Evolutionary conservation across 768 basidiomycete genomes (phyloP), one percentile per base, ranked within the genome.

Genomic region (Suillus placidus): DNA sequence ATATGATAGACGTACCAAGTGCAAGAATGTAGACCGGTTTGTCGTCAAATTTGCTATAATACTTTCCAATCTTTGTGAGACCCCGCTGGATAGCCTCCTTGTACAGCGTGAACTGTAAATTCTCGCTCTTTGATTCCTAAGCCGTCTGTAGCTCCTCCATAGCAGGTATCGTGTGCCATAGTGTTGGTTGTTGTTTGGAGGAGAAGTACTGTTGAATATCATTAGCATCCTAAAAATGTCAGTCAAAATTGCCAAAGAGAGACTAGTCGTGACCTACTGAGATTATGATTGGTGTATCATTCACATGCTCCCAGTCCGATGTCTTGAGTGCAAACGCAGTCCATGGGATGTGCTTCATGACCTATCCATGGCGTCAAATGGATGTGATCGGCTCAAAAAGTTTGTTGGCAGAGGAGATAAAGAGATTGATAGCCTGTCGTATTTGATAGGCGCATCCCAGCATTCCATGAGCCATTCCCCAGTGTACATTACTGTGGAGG

Each of bases 161-260:
- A 1, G 71, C 68, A 6, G 74, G 75, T 10, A 79, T 72, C 0
- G 68, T 70, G 13, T 42, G 63, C 63, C 68, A 77, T 1, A 79
- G 68, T 0, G 74, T 78, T 1, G 71, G 71, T 2, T 65, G 62
- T 4, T 62, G 14, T 14, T 76, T 71, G 0, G 73, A 61, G 0
- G 73, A 78, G 60, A 79, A 77, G 26, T 47, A 30, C 7, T 76
- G 75, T 34, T 76, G 74, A 9, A 73, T 67, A 14, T 61, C 13
- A 18, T 78, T 73, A 1, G 71, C 67, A 23, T 76, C 74, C 43
- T 45, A 45, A 45, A 45, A 45, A 45, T 45, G 20, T 45, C 20
- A 45, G 43, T 45, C 20, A 45, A 45, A 20, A 45, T 20, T n/a
- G 7, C 20, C 2, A 10, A 45, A 4, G 20, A 20, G 8, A 45